Percentiles rank a stretch among this genome's conserved stretches.
Conservation (phyloP, 257 asterid genomes). For the Scutellaria baicalensis region DNA sequence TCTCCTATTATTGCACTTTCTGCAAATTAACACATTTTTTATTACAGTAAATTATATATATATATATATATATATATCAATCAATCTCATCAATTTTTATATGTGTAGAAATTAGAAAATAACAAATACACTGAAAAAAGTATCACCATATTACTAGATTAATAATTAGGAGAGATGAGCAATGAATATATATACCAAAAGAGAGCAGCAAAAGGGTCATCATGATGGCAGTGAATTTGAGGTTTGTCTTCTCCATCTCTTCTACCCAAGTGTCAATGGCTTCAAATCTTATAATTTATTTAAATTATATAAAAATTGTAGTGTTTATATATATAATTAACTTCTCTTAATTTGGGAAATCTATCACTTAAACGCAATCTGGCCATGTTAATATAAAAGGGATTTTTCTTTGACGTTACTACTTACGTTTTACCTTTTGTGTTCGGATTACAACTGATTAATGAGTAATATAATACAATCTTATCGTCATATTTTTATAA, state of each 20-base stretch:
- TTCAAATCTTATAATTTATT: not conserved
- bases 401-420: too few species aligned
- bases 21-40: not conserved
- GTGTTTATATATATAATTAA: not conserved
- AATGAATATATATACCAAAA: not conserved
- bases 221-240: not conserved
- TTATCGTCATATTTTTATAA: too few species aligned
- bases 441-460: too few species aligned
- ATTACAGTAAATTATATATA: too few species aligned
- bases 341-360: not conserved
- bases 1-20: slow-evolving; percentile 6
- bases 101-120: too few species aligned
- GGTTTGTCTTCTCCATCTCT: slow-evolving; percentile 9
- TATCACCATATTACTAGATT: too few species aligned
- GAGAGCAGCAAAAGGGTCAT: slow-evolving; percentile 17
- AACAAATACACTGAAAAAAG: not conserved
- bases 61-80: too few species aligned
- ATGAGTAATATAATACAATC: too few species aligned
- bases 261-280: not conserved
- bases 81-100: not conserved
- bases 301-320: too few species aligned
- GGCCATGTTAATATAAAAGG: not conserved
- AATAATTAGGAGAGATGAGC: not conserved
- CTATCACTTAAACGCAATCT: not conserved
- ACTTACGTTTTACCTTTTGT: too few species aligned